phyloP scores from a whole-genome alignment of 2,329 filamentous ascomycete genomes.

The Paraphoma sp. region DNA sequence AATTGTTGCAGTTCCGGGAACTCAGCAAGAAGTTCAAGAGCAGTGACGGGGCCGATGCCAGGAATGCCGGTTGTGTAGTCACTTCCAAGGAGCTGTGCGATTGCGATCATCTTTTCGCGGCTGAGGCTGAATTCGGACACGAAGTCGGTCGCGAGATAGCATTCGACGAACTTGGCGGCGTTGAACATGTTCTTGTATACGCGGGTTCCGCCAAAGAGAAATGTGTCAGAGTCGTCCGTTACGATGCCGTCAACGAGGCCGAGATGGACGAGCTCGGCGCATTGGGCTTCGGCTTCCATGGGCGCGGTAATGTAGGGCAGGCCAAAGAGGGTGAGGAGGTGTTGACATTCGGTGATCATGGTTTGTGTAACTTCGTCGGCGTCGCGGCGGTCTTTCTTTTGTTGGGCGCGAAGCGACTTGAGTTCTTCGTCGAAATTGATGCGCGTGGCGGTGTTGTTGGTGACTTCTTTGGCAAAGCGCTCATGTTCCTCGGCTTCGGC shows the following conservation, averaged over 20 bases:
- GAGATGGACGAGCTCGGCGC: conserved; percentile 84
- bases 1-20: conserved; percentile 81
- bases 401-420: conserved; percentile 85
- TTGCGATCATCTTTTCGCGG: conserved; percentile 83
- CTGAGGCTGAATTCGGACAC: conserved; percentile 89
- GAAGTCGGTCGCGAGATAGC: conserved; percentile 83
- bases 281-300: conserved; percentile 99
- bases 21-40: conserved; percentile 91
- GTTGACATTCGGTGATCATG: conserved; percentile 95
- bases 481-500: conserved; percentile 93
- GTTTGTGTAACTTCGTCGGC: conserved; percentile 96
- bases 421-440: conserved; percentile 88
- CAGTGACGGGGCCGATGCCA: conserved; percentile 91
- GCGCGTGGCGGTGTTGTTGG: conserved; percentile 71
- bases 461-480: conserved; percentile 86
- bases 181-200: conserved; percentile 99
- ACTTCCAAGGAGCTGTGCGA: conserved; percentile 89
- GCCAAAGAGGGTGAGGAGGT: conserved; percentile 86
- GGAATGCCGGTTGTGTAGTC: conserved; percentile 95
- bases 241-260: conserved; percentile 96
- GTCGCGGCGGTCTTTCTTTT: conserved; percentile 94
- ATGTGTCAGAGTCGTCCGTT: conserved; percentile 95
- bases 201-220: conserved; percentile 92
- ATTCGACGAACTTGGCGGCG: conserved; percentile 96
- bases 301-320: conserved; percentile 96